Base-by-base conservation (phyloP, 2,329 filamentous ascomycete species). In the Talaromyces piceae region DNA sequence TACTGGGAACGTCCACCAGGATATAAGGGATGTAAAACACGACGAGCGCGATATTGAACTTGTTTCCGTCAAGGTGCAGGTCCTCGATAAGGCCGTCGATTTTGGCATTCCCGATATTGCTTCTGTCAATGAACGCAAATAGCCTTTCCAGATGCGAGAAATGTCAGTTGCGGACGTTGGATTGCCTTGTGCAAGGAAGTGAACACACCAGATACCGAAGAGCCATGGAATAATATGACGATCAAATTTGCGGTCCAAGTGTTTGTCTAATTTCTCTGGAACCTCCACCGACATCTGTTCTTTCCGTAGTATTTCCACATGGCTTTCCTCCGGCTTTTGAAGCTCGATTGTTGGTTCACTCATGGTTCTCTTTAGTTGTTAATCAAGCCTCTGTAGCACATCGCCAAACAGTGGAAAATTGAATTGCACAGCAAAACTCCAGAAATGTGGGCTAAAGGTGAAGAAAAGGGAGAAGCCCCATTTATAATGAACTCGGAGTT, bases 31-130 rank as follows among this genome's bases (percentile, higher is more conserved):
- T 55, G 49, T 64, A 64, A 54, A 63, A 63, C 5, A 61, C 60
- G 8, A 66, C 66, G 48, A 73, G 55, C 2, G 66, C 64, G 49
- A 67, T 63, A 49, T 67, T 69, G 62, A 67, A 69, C 20, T 67
- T 58, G 22, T 61, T 57, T 4, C 60, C 61, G 2, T 44, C 25
- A 23, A 61, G 52, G 7, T 58, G 44, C 22, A 61, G 50, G 23
- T 61, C 59, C 13, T 53, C 16, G 22, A 56, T 53, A 26, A 62
- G 58, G 1, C 59, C 60, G 16, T 59, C 41, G 20, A 61, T 53
- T 12, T 44, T 53, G 16, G 57, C 59, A 45, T 62, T 63, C 6
- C 60, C 60, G 1, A 59, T 45, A 22, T 60, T 60, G 20, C 58
- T 57, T 9, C 59, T 52, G 30, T 61, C 58, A 12, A 61, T 51